Percentiles rank a stretch among this genome's conserved stretches.
These are phyloP conservation scores for Hypoxylon intermedium DNA, from an alignment of 495 filamentous ascomycete genomes.

Conservation along the genomic window DNA sequence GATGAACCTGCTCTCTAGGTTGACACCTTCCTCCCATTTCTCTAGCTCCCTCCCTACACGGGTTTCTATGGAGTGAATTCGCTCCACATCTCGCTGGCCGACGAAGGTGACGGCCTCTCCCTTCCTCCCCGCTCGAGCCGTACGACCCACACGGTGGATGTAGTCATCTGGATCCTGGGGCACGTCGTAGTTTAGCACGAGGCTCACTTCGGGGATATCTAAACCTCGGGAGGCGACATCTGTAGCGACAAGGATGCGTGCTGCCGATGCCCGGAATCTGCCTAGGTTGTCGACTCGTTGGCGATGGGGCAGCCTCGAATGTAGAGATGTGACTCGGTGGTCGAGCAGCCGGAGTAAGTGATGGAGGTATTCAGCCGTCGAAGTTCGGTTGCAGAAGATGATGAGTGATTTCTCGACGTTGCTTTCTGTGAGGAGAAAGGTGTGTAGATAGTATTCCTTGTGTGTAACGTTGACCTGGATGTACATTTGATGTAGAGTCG, in stretches of 20 bases:
- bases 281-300: slow-evolving; percentile 86
- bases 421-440: slow-evolving; percentile 78
- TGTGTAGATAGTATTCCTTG: slow-evolving; percentile 91
- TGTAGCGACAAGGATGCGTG: slow-evolving; percentile 89
- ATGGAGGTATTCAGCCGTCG: slow-evolving; percentile 85
- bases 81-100: slow-evolving; percentile 87
- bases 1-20: slow-evolving; percentile 83
- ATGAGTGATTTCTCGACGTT: slow-evolving; percentile 80
- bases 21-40: slow-evolving; percentile 84
- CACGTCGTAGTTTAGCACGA: slow-evolving; percentile 95
- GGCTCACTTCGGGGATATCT: slow-evolving; percentile 88
- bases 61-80: slow-evolving; percentile 86
- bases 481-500: slow-evolving; percentile 82
- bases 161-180: slow-evolving; percentile 97
- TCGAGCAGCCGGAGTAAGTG: slow-evolving; percentile 82
- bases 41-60: slow-evolving; percentile 77
- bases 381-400: slow-evolving; percentile 93
- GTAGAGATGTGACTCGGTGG: slow-evolving; percentile 89
- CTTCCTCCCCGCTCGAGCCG: slow-evolving; percentile 83
- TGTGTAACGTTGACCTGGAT: slow-evolving; percentile 86
- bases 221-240: slow-evolving; percentile 96
- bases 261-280: slow-evolving; percentile 89
- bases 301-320: slow-evolving; percentile 82
- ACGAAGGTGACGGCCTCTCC: slow-evolving; percentile 89
- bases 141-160: slow-evolving; percentile 94